Percentiles rank a stretch among this genome's conserved stretches.
phyloP scores from a whole-genome alignment of 345 rosid species.

The Eucalyptus victrix region DNA sequence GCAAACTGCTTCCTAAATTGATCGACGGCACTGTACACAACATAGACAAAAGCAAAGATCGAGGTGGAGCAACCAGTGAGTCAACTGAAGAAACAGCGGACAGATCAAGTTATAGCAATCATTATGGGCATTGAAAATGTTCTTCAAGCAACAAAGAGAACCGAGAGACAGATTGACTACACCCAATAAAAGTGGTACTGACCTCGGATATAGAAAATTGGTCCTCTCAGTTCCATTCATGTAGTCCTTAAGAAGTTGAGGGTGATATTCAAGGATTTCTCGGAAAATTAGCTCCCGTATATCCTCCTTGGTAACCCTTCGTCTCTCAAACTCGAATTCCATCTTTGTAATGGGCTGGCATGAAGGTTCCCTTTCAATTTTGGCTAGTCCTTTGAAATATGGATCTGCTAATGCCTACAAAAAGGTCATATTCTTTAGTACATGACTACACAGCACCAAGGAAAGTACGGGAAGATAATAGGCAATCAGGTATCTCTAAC shows the following conservation, averaged over 20 bases:
- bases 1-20: conserved; percentile 92
- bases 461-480: not conserved
- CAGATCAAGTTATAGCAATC: not conserved
- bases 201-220: conserved; percentile 95
- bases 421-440: not conserved
- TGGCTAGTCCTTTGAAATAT: conserved; percentile 83
- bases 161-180: not conserved
- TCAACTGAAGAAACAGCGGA: not conserved
- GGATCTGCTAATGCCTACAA: conserved; percentile 81
- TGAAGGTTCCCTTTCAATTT: conserved; percentile 90
- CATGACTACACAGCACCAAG: not conserved
- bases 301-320: conserved; percentile 88
- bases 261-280: conserved; percentile 92
- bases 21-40: conserved; percentile 67
- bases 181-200: not conserved
- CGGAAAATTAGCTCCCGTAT: conserved; percentile 74
- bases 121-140: not conserved
- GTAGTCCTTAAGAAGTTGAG: conserved; percentile 79
- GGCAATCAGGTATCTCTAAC: not conserved
- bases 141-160: not conserved
- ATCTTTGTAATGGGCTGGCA: conserved; percentile 89
- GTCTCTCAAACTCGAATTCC: conserved; percentile 96
- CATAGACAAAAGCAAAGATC: not conserved
- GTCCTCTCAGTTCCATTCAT: conserved; percentile 82
- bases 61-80: not conserved